Evolutionary conservation across 257 asterid species (phyloP), one percentile per base, ranked within the genome.

Genomic region (Przewalskia tangutica): DNA sequence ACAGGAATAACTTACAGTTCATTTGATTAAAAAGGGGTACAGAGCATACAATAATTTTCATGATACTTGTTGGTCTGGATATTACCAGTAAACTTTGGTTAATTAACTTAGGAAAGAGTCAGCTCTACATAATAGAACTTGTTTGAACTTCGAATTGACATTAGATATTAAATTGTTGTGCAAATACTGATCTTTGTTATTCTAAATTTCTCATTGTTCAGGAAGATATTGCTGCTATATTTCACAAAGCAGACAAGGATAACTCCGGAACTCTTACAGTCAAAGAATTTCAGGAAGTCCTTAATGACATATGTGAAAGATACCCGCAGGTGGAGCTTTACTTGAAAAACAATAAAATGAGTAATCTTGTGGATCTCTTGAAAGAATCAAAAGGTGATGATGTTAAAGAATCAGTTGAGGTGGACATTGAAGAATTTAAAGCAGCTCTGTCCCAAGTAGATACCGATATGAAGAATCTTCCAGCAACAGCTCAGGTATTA

Each of bases 401-500:
- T 77, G 89, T 86, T 42, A 91, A 94, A 67, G 97, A 90, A 81
- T 86, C 96, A 36, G 87, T 90, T 77, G 99, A 94, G 87, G 93
- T 95, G 81, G 87, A 87, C 78, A 89, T 95, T 82, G 97, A 94
- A 79, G 97, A 95, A 81, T 95, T 95, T 84, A 94, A 89, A 84
- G 53, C 86, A 27, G 98, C 97, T 67, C 95, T 95, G 79, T 95
- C 98, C 77, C 89, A 94, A 86, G 98, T 92, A 55, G 98, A 95
- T 89, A 86, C 93, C 77, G 93, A 92, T 86, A 82, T 92, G 99
- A 95, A 94, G 97, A 91, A 90, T 82, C 99, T 95, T 84, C 99
- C 99, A 32, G 97, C 99, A 71, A 95, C 99, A 23, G 99, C 99
- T 36, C 99, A 95, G 98, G 99, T 95, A 73, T 14, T 68, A 42